Percentiles rank a stretch among this genome's conserved stretches.
phyloP scores from a whole-genome alignment of 2,329 filamentous ascomycete species.

The Oidium heveae region DNA sequence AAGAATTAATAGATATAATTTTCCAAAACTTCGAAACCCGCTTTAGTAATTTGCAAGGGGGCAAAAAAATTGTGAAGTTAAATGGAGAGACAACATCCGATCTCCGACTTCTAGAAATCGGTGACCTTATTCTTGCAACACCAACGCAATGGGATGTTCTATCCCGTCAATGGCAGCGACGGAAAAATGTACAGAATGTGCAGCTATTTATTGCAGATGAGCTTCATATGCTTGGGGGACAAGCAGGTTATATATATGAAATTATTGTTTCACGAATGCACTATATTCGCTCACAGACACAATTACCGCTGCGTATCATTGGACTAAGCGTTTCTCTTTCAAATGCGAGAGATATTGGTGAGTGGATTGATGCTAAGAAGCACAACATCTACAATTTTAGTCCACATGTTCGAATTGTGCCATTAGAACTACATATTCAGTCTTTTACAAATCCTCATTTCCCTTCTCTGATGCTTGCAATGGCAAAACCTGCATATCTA shows the following conservation, averaged over 20 bases:
- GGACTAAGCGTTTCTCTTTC: slow-evolving; percentile 78
- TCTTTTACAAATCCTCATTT: slow-evolving; percentile 92
- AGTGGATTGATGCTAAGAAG: slow-evolving; percentile 95
- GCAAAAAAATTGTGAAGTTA: slow-evolving; percentile 77
- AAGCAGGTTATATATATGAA: slow-evolving; percentile 76
- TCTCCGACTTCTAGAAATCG: slow-evolving; percentile 63
- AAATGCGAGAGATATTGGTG: slow-evolving; percentile 80
- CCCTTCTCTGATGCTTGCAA: slow-evolving; percentile 92
- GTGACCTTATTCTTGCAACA: slow-evolving; percentile 77
- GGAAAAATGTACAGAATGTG: slow-evolving; percentile 82
- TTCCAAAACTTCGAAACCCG: slow-evolving; percentile 68
- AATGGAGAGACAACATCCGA: slow-evolving; percentile 83
- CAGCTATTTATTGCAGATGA: slow-evolving; percentile 88
- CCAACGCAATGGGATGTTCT: slow-evolving; percentile 89
- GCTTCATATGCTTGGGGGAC: slow-evolving; percentile 73
- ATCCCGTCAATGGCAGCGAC: slow-evolving; percentile 84
- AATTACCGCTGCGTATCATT: slow-evolving; percentile 63
- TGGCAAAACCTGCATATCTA: slow-evolving; percentile 83
- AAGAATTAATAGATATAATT: slow-evolving; percentile 68
- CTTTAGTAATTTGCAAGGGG: slow-evolving; percentile 44
- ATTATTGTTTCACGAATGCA: slow-evolving; percentile 95
- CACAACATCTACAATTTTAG: slow-evolving; percentile 99
- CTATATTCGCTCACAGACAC: slow-evolving; percentile 72
- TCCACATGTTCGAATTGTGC: slow-evolving; percentile 67
- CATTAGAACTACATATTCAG: slow-evolving; percentile 81